These are phyloP conservation scores for Apium graveolens DNA, from an alignment of 129 eudicot species.

Conservation along the genomic window DNA sequence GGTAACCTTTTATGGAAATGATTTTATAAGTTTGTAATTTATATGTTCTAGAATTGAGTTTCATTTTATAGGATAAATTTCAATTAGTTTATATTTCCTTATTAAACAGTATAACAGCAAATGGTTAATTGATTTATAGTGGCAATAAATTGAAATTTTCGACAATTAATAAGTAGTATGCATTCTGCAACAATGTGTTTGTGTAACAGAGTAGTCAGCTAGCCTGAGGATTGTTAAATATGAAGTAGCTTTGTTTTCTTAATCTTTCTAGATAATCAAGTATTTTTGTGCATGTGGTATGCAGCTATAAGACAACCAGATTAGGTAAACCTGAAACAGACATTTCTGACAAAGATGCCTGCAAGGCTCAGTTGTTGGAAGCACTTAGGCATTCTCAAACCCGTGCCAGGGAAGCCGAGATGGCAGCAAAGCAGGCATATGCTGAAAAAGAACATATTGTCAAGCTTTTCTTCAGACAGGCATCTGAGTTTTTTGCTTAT, in stretches of 20 bases:
- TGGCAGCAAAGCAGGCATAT: constrained; percentile 73
- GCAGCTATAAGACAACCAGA: constrained; percentile 18
- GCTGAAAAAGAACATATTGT: constrained; percentile 73
- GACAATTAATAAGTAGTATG: background rate
- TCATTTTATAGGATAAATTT: background rate
- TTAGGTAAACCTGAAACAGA: constrained; percentile 18
- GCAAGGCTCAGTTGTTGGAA: constrained; percentile 66
- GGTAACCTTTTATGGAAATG: background rate
- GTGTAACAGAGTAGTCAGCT: background rate
- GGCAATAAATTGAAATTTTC: background rate
- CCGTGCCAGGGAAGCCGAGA: constrained; percentile 93
- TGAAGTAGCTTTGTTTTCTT: background rate
- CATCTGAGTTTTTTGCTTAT: constrained; percentile 74
- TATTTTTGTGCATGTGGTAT: constrained; percentile 8
- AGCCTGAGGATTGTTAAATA: background rate
- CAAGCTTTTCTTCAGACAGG: constrained; percentile 74
- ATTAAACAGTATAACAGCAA: background rate
- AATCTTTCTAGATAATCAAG: background rate
- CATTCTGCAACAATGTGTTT: background rate
- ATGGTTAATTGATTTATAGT: background rate
- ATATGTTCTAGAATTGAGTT: background rate
- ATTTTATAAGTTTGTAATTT: background rate
- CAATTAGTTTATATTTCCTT: background rate
- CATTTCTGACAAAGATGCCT: constrained; percentile 28
- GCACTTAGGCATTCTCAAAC: constrained; percentile 93